Conservation (phyloP, 495 filamentous ascomycete genomes). For the Friedmanniomyces simplex region DNA sequence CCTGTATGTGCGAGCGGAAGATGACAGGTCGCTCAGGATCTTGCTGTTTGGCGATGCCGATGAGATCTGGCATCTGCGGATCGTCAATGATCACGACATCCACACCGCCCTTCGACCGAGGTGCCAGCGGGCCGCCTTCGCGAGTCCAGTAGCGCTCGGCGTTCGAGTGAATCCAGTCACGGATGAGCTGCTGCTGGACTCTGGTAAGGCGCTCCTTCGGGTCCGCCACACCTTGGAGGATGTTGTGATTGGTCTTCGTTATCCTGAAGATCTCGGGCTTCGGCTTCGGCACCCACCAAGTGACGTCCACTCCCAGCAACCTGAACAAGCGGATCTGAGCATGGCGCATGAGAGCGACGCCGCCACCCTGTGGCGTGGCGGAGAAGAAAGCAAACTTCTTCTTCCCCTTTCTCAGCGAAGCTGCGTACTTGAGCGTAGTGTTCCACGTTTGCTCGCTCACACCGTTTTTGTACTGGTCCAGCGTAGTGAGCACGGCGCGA, state of each 20-base stretch:
- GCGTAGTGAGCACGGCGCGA: slow-evolving; percentile 47
- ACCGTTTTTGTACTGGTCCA: slow-evolving; percentile 55
- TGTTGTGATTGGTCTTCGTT: slow-evolving; percentile 89
- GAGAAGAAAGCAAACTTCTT: slow-evolving; percentile 77
- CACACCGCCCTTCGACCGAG: too few species aligned
- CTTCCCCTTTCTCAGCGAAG: slow-evolving; percentile 53
- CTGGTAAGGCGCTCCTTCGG: slow-evolving; percentile 49
- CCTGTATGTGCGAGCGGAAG: slow-evolving; percentile 76
- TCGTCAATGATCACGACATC: slow-evolving; percentile 76
- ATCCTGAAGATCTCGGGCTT: slow-evolving; percentile 75
- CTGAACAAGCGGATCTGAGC: slow-evolving; percentile 66
- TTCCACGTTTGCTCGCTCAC: slow-evolving; percentile 57
- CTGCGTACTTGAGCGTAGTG: slow-evolving; percentile 55
- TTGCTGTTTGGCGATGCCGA: slow-evolving; percentile 60
- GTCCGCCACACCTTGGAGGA: slow-evolving; percentile 70
- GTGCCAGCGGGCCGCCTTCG: slow-evolving; percentile 55
- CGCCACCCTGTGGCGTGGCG: slow-evolving; percentile 76
- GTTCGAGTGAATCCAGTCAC: slow-evolving; percentile 69
- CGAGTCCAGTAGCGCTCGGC: slow-evolving; percentile 67
- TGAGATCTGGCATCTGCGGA: slow-evolving; percentile 77
- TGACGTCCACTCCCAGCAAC: slow-evolving; percentile 55
- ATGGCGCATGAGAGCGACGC: slow-evolving; percentile 82
- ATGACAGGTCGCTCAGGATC: slow-evolving; percentile 70
- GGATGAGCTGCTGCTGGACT: slow-evolving; percentile 50
- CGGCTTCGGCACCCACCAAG: slow-evolving; percentile 81